These are phyloP conservation scores for Pugionium cornutum DNA, from an alignment of 345 rosid genomes.

Conservation along the genomic window DNA sequence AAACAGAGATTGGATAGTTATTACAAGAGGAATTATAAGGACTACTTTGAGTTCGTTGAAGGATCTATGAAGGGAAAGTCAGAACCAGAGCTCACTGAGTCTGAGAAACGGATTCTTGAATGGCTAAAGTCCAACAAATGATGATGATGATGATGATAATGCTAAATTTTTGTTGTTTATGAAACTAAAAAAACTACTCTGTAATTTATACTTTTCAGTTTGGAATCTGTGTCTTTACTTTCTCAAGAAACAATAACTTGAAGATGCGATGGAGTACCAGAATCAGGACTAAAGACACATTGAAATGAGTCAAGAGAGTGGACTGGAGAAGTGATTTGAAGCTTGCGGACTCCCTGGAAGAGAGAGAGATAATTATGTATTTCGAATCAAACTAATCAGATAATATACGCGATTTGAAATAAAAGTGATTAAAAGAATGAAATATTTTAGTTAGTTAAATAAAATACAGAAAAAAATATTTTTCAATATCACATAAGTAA, in stretches of 20 bases:
- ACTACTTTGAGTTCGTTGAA: slow-evolving; percentile 80
- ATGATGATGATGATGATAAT: slow-evolving; percentile 34
- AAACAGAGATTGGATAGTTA: slow-evolving; percentile 72
- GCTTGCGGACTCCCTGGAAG: slow-evolving; percentile 49
- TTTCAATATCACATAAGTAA: too few species aligned
- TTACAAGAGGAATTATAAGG: slow-evolving; percentile 86
- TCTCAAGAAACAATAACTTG: not conserved
- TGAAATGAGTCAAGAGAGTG: slow-evolving; percentile 9
- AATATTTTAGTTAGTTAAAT: too few species aligned
- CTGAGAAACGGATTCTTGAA: slow-evolving; percentile 81
- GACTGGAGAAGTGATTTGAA: slow-evolving; percentile 36
- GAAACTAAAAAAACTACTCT: not conserved
- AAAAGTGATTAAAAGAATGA: too few species aligned
- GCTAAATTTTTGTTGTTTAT: slow-evolving; percentile 20
- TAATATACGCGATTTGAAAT: too few species aligned
- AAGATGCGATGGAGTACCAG: not conserved
- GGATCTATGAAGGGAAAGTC: slow-evolving; percentile 64
- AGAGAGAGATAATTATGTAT: slow-evolving; percentile 23
- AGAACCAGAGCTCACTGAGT: slow-evolving; percentile 59
- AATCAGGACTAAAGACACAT: slow-evolving; percentile 15
- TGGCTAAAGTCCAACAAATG: slow-evolving; percentile 75
- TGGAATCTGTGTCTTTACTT: slow-evolving; percentile 3
- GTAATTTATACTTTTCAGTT: slow-evolving; percentile 1
- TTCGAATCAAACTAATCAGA: too few species aligned
- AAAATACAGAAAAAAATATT: too few species aligned